Conservation (phyloP, 805 yeast species). For the Yarrowia porcina region DNA sequence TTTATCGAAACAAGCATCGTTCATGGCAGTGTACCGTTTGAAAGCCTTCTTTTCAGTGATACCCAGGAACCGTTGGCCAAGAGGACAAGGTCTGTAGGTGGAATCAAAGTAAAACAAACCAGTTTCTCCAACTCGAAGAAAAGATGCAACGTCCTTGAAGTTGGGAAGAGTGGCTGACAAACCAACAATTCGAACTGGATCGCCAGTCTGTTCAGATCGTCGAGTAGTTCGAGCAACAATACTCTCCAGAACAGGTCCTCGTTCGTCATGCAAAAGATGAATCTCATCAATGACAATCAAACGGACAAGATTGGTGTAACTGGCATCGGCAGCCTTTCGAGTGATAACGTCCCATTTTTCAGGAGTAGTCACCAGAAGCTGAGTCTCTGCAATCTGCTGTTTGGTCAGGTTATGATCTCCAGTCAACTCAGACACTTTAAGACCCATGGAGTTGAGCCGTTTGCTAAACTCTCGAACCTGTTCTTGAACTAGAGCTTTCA, state of each 20-base stretch:
- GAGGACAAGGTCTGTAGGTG: constrained; percentile 85
- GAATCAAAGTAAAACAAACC: constrained; percentile 82
- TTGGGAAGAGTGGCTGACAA: constrained; percentile 92
- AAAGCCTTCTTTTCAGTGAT: constrained; percentile 78
- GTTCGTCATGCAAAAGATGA: constrained; percentile 85
- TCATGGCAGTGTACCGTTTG: constrained; percentile 75
- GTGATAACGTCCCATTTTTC: constrained; percentile 98
- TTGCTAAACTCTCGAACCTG: constrained; percentile 83
- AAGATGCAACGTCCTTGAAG: constrained; percentile 78
- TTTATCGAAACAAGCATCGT: constrained; percentile 85
- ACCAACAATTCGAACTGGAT: constrained; percentile 69
- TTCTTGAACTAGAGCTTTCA: constrained; percentile 93
- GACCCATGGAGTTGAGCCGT: constrained; percentile 59
- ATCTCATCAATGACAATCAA: constrained; percentile 86
- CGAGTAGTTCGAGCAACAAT: constrained; percentile 74
- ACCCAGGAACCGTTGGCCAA: constrained; percentile 84
- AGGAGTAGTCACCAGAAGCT: constrained; percentile 86
- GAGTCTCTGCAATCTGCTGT: constrained; percentile 73
- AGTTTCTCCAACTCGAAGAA: constrained; percentile 61
- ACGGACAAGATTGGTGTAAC: constrained; percentile 61
- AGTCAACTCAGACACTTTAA: constrained; percentile 78
- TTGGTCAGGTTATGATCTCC: constrained; percentile 82
- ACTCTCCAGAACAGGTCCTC: constrained; percentile 93
- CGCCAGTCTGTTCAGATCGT: constrained; percentile 44
- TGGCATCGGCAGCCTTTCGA: constrained; percentile 67